Conservation (phyloP, 371 early-diverging fungal species). For the Mucor mucedo region DNA sequence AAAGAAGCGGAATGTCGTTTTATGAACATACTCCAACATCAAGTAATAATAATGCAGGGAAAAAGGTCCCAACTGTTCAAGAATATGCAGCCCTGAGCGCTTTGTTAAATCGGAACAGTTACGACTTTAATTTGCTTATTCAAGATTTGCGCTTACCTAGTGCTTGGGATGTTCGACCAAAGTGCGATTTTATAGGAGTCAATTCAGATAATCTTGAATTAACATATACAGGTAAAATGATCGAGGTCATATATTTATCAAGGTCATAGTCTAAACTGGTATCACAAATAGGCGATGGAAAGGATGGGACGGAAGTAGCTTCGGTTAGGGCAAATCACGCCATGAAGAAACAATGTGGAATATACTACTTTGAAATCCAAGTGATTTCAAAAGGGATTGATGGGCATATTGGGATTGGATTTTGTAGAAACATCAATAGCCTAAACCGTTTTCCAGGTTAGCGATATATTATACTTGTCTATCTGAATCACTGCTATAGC, state of each 20-base stretch:
- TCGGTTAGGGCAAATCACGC: slow-evolving; percentile 79
- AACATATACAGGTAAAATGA: slow-evolving; percentile 56
- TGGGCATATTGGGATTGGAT: slow-evolving; percentile 93
- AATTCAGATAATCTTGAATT: slow-evolving; percentile 57
- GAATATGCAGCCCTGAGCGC: slow-evolving; percentile 16
- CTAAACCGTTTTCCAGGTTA: slow-evolving; percentile 72
- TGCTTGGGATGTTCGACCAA: slow-evolving; percentile 66
- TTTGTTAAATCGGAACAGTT: slow-evolving; percentile 5
- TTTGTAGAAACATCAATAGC: slow-evolving; percentile 61
- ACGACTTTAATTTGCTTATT: slow-evolving; percentile 20
- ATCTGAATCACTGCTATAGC: background rate
- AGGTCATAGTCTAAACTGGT: background rate
- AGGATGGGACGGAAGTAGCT: slow-evolving; percentile 80
- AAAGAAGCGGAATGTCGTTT: background rate
- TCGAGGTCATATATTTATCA: background rate
- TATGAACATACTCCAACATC: background rate
- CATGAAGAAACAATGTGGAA: slow-evolving; percentile 84
- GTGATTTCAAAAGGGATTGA: slow-evolving; percentile 89
- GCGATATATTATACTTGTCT: background rate
- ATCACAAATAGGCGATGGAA: slow-evolving; percentile 70
- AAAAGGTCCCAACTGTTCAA: slow-evolving; percentile 7
- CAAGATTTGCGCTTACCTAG: slow-evolving; percentile 58
- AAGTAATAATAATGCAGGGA: background rate
- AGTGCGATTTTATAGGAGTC: slow-evolving; percentile 58
- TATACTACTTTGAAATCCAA: slow-evolving; percentile 91